A percentile compares a stretch with the other conserved stretches of the same genome.
phyloP scores from a whole-genome alignment of 78 protist species.

The Isochrysis galbana region DNA sequence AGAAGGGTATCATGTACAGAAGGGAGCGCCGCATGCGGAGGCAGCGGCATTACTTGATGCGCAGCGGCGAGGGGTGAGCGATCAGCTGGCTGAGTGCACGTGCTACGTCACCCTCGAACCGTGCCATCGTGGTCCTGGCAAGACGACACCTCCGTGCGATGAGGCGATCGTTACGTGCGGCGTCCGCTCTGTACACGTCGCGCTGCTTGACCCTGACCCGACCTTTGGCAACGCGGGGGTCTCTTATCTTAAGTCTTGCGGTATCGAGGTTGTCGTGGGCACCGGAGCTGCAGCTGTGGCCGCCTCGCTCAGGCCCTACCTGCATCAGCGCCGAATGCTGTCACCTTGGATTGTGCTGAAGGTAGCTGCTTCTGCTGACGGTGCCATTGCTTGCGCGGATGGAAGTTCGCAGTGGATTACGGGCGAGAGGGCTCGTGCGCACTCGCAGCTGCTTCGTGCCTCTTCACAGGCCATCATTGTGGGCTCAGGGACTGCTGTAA shows the following conservation, averaged over 20 bases:
- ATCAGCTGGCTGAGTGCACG: neutral
- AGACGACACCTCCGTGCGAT: slow-evolving; percentile 45
- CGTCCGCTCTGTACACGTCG: slow-evolving; percentile 34
- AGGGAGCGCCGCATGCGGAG: slow-evolving; percentile 53
- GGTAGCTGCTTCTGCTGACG: slow-evolving; percentile 39
- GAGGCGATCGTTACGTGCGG: slow-evolving; percentile 23
- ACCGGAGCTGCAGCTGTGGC: neutral
- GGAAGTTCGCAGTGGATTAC: slow-evolving; percentile 58
- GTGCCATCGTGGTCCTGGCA: slow-evolving; percentile 47
- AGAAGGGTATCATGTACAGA: slow-evolving; percentile 22
- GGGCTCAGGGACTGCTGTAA: slow-evolving; percentile 35
- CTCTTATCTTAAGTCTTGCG: neutral
- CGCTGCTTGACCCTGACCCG: slow-evolving; percentile 48
- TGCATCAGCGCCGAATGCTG: slow-evolving; percentile 35
- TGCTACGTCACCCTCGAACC: slow-evolving; percentile 52
- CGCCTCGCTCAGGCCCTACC: slow-evolving; percentile 43
- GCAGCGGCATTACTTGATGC: slow-evolving; percentile 23
- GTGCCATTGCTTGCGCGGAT: slow-evolving; percentile 51
- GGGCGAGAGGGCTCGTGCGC: slow-evolving; percentile 23
- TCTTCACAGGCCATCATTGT: slow-evolving; percentile 48
- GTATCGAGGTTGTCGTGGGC: neutral
- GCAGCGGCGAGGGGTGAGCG: neutral
- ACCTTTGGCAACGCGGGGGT: slow-evolving; percentile 27
- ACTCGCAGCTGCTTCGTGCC: slow-evolving; percentile 41
- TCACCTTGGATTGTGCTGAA: slow-evolving; percentile 47